These are phyloP conservation scores for Metschnikowia lachancei DNA, from an alignment of 805 yeast genomes.

Conservation along the genomic window DNA sequence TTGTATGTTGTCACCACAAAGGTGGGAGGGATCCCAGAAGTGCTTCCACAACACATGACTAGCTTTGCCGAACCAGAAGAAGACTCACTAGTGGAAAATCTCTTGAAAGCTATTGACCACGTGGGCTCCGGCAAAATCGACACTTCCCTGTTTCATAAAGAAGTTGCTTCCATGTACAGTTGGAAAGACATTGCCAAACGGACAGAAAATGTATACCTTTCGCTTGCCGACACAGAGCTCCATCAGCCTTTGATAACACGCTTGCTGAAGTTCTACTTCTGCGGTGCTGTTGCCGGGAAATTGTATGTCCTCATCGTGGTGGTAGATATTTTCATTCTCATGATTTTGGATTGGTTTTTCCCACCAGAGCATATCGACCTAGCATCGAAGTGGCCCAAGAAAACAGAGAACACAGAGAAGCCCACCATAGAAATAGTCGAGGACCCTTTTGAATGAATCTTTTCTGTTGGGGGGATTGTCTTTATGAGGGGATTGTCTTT, in stretches of 20 bases:
- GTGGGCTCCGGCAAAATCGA: constrained; percentile 60
- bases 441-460: not conserved
- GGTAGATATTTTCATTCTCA: constrained; percentile 68
- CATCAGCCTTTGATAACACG: constrained; percentile 57
- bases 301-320: constrained; percentile 76
- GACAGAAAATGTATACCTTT: constrained; percentile 77
- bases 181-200: constrained; percentile 88
- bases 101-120: constrained; percentile 63
- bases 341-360: constrained; percentile 63
- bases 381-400: constrained; percentile 76
- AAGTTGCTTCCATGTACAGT: constrained; percentile 78
- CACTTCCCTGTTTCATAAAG: constrained; percentile 72
- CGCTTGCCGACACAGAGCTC: constrained; percentile 38
- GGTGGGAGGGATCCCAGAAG: constrained; percentile 98
- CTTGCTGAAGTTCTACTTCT: constrained; percentile 59
- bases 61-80: constrained; percentile 87
- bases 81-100: constrained; percentile 70
- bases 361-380: constrained; percentile 71
- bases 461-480: too few species aligned
- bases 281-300: constrained; percentile 84
- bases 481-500: too few species aligned
- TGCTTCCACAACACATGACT: constrained; percentile 89
- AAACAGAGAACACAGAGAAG: constrained; percentile 14
- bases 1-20: constrained; percentile 87
- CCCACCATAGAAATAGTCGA: not conserved